Base-by-base conservation (phyloP, 805 yeast species). In the Kodamaea nitidulidarum region DNA sequence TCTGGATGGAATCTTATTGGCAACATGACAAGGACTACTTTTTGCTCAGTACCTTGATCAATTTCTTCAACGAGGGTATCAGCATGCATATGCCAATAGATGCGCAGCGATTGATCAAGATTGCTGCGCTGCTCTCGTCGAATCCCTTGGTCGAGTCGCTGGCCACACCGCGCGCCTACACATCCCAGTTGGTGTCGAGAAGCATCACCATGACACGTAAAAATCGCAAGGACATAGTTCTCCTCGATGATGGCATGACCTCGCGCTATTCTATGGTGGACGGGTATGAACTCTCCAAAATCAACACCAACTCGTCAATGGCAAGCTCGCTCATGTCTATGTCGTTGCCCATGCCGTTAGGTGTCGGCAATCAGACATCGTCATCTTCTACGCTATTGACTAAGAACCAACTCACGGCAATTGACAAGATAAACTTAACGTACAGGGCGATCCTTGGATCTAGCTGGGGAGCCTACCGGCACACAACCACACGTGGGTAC, bases 1-100 rank as follows among this genome's bases (percentile, higher is more conserved):
- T 77, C 25, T 91, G 98, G 98, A 63, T 91, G 58, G 95, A 88
- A 58, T 81, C 93, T 37, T 88, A 84, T 56, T 91, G 96, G 96
- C 77, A 80, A 46, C 76, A 75, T 35, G 69, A 72, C 31, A 39
- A 60, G 4, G 95, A 88, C 56, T 75, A 74, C 44, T 61, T 59
- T 17, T 65, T 81, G 28, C 62, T 88, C 33, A 78, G 93, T 9
- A 81, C 87, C 0, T 63, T 88, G 51, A 72, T 84, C 32, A 84
- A 84, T 52, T 84, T 88, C 54, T 81, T 86, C 53, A 85, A 84
- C 56, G 95, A 85, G 58, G 88, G 81, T 10, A 70, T 80, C n/a
- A 67, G 76, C n/a, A 52, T 58, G 9, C 67, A 58, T 41, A 61
- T 84, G 38, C 95, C 93, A 1, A 60, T 80, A 15, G 91, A 84